Evolutionary conservation across 352 stramenopile species (phyloP).

Genomic region (Phytopythium helicoides): DNA sequence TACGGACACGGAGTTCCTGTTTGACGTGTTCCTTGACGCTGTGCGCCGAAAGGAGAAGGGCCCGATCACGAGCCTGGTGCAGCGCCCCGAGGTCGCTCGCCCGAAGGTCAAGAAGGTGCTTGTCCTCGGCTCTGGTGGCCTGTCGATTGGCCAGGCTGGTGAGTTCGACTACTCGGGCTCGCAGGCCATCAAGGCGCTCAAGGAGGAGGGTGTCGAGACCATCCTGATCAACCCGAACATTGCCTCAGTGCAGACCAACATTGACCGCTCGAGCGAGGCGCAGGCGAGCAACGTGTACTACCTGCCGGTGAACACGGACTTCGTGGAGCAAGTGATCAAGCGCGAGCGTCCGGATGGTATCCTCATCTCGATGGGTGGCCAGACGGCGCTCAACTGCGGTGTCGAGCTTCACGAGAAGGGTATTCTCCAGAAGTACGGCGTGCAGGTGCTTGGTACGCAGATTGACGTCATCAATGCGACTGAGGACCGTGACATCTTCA

Average conservation of each 20-base stretch:
- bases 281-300: constrained; percentile 95
- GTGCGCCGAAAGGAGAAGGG: constrained; percentile 69
- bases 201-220: constrained; percentile 90
- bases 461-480: constrained; percentile 97
- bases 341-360: constrained; percentile 98
- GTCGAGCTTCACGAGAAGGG: constrained; percentile 95
- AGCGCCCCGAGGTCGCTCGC: constrained; percentile 54
- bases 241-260: constrained; percentile 94
- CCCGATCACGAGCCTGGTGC: constrained; percentile 70
- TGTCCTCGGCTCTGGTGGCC: constrained; percentile 91
- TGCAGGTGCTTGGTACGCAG: constrained; percentile 95
- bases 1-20: constrained; percentile 96
- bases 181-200: constrained; percentile 96
- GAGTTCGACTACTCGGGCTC: constrained; percentile 96
- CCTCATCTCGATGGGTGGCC: constrained; percentile 97
- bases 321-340: constrained; percentile 93
- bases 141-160: constrained; percentile 93
- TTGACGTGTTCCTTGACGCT: constrained; percentile 93
- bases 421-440: constrained; percentile 92
- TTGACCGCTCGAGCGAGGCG: constrained; percentile 93
- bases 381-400: constrained; percentile 97
- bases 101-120: constrained; percentile 91
- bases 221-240: constrained; percentile 97
- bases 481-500: constrained; percentile 98
- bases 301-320: constrained; percentile 90